Evolutionary conservation across 495 filamentous ascomycete genomes (phyloP).

Genomic region (Oidiodendron maius): DNA sequence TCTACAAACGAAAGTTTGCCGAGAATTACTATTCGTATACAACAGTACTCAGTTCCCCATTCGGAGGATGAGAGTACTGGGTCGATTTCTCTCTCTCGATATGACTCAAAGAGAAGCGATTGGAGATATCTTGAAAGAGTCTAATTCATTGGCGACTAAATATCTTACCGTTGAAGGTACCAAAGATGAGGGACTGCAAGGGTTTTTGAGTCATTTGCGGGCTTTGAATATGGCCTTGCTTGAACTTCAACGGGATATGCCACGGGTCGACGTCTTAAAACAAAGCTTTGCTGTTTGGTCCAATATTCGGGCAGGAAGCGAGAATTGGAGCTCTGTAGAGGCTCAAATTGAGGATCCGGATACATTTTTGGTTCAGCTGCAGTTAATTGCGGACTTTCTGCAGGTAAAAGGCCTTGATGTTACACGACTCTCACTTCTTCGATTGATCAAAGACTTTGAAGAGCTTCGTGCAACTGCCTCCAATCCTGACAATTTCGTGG

Average conservation of each 20-base stretch:
- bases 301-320: constrained; percentile 39
- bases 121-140: not conserved
- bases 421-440: constrained; percentile 34
- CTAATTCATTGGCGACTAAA: not conserved
- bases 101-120: not conserved
- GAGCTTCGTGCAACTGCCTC: constrained; percentile 8
- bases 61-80: constrained; percentile 39
- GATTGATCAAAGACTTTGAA: constrained; percentile 34
- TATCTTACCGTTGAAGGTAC: constrained; percentile 8
- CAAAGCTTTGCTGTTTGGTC: constrained; percentile 45
- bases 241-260: constrained; percentile 46
- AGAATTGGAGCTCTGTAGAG: constrained; percentile 44
- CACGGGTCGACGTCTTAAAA: constrained; percentile 42
- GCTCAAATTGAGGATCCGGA: constrained; percentile 55
- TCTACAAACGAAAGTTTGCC: constrained; percentile 8
- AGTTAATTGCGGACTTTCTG: constrained; percentile 68
- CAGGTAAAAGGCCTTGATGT: constrained; percentile 63
- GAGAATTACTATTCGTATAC: constrained; percentile 35
- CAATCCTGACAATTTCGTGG: constrained; percentile 48
- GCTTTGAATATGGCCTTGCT: constrained; percentile 47
- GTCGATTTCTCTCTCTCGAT: constrained; percentile 35
- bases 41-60: constrained; percentile 31
- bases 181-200: constrained; percentile 46
- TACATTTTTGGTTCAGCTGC: constrained; percentile 55
- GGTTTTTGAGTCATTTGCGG: constrained; percentile 51